phyloP scores from a whole-genome alignment of 495 filamentous ascomycete species.

The Letharia lupina region DNA sequence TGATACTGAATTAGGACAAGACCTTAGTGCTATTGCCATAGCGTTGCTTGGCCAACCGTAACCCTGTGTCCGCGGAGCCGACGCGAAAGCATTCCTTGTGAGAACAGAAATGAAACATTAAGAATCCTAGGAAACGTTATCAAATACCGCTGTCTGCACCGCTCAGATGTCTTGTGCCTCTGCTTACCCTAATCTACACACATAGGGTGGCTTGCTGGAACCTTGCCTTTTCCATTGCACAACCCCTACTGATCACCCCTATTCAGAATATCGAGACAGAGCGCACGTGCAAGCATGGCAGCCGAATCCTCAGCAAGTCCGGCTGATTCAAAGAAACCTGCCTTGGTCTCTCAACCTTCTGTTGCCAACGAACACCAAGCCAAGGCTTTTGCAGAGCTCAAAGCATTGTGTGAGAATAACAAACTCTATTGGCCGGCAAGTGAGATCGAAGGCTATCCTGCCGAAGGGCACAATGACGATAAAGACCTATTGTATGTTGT shows the following conservation, averaged over 20 bases:
- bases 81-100: too few relatives aligned
- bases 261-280: neutral
- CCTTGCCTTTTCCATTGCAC: neutral
- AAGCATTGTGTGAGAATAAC: neutral
- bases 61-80: too few relatives aligned
- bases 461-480: neutral
- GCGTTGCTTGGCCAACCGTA: too few relatives aligned
- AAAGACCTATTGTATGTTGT: neutral
- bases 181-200: too few relatives aligned
- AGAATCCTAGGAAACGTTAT: too few relatives aligned
- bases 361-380: neutral
- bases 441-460: neutral
- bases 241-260: neutral
- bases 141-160: too few relatives aligned
- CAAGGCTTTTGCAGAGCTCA: neutral
- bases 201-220: neutral
- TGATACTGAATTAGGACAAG: too few relatives aligned
- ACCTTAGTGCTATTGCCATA: too few relatives aligned
- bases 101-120: too few relatives aligned
- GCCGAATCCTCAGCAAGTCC: neutral
- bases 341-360: neutral
- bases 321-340: neutral
- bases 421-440: neutral
- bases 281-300: neutral
- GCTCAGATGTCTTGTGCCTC: too few relatives aligned